These are phyloP conservation scores for Fomitopsis pinicola DNA, from an alignment of 1,284 basidiomycete species.

Conservation along the genomic window DNA sequence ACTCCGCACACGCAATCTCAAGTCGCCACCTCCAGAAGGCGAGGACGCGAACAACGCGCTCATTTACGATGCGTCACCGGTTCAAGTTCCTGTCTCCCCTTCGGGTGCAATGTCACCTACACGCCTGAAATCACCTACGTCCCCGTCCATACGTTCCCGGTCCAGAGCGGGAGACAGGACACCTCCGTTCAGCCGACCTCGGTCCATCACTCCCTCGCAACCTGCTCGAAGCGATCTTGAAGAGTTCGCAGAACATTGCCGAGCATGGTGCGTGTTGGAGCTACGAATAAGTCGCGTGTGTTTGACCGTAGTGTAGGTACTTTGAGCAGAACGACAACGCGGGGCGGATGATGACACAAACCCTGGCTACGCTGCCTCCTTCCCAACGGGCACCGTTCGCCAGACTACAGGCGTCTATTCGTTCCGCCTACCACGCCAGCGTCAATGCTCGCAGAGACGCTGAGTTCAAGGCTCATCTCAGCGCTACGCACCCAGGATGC, in stretches of 20 bases:
- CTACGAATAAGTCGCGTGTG: conserved; percentile 1
- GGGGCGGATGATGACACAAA: conserved; percentile 73
- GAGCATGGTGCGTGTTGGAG: conserved; percentile 53
- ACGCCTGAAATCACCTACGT: conserved; percentile 49
- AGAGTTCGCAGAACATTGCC: conserved; percentile 66
- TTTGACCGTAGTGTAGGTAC: conserved; percentile 48
- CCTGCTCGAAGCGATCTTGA: conserved; percentile 54
- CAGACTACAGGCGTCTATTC: conserved; percentile 70
- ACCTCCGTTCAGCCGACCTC: conserved; percentile 48
- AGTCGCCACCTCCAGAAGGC: conserved; percentile 40
- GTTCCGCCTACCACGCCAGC: conserved; percentile 70
- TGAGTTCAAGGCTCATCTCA: conserved; percentile 73
- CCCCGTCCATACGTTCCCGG: conserved; percentile 52
- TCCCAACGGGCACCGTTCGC: conserved; percentile 75
- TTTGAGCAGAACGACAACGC: conserved; percentile 72
- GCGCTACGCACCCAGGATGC: conserved; percentile 66
- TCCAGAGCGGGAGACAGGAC: conserved; percentile 48
- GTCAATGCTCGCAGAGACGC: conserved; percentile 64
- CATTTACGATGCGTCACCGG: conserved; percentile 70
- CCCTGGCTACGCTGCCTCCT: conserved; percentile 66
- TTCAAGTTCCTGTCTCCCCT: conserved; percentile 42
- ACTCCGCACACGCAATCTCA: conserved; percentile 48
- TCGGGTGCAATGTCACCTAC: conserved; percentile 50
- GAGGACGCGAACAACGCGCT: conserved; percentile 44
- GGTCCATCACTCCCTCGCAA: conserved; percentile 61